Base-by-base conservation (phyloP, 371 early-diverging fungal genomes). In the Mortierella sp. region DNA sequence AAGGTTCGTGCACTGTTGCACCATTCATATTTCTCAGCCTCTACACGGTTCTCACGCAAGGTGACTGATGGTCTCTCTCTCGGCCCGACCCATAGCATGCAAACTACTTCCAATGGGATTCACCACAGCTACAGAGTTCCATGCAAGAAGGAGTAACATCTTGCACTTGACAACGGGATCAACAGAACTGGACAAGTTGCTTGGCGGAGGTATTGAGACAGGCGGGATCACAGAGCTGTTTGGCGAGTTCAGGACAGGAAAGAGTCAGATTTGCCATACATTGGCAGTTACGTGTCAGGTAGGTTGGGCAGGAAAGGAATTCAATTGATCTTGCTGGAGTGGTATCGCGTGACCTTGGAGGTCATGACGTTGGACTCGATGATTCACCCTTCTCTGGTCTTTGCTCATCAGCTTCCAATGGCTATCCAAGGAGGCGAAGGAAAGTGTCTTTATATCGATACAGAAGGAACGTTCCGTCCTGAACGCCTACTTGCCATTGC, bases 221-320 rank as follows among this genome's bases (percentile, higher is more conserved):
- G 99, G 99, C 2, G 89, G 94, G 6, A 99, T 99, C 58, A 99
- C 99, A 19, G 99, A 99, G 79, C 85, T 99, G 3, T 99, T 99
- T 91, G 99, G 99, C 25, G 99, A 99, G 82, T 99, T 99, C 80
- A 87, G 99, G 69, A 99, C 99, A 2, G 99, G 99, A 71, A 99
- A 99, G 83, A 96, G 96, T 62, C 99, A 99, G 81, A 61, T 99
- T 19, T 99, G 99, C 81, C 99, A 99, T 76, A 99, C 96, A 60
- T 81, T 99, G 19, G 96, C 99, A 2, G 99, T 99, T 21, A 96
- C 98, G 19, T 96, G 96, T 67, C 99, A 99, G 90, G 91, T 92
- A 80, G 43, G 25, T 19, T 5, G 7, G 5, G 5, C 7, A 24
- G 47, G 24, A 22, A 24, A 24, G 34, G 34, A 34, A 34, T 34